Base-by-base conservation (phyloP, 306 rosid species). In the Pueraria montana region DNA sequence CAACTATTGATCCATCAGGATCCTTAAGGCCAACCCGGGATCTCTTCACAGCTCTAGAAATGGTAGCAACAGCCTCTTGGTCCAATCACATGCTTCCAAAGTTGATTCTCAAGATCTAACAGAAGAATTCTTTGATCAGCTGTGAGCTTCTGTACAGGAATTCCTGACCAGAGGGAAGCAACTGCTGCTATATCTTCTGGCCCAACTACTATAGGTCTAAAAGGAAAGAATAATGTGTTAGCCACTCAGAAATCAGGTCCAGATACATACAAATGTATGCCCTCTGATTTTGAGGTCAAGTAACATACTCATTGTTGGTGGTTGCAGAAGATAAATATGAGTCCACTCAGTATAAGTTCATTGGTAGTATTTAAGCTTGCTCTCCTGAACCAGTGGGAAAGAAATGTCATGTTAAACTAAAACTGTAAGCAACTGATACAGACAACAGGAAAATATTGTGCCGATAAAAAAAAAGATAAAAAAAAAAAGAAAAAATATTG, bases 141-240 rank as follows among this genome's bases (percentile, higher is more conserved):
- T 46, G 96, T 90, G 70, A 93, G 94, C 87, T 84, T 94, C 89
- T 87, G 90, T 74, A 93, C 92, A 52, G 91, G 97, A 81, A 90
- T 88, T 79, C 96, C 97, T 45, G 97, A 93, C 97, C 94, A 91
- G 72, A 87, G 81, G 77, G 97, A 91, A 75, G 93, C 94, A 87
- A 93, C 94, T 56, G 74, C 87, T 69, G 97, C 97, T 86, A 93
- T 89, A 81, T 93, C 96, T 66, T 90, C 89, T 7, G 75, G 84
- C 66, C 91, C 89, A 70, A 91, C 97, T 76, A 82, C 84, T 43
- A 83, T 32, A 80, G 90, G 91, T 76, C 97, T 93, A 73, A 79
- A 79, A 82, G 23, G 79, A 40, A 80, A 58, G 72, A 76, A 48
- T 3, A 50, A 76, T 23, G 87, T 16, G 53, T 80, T 82, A 80